phyloP scores from a whole-genome alignment of 768 basidiomycete genomes.

The Hypholoma sublateritium region DNA sequence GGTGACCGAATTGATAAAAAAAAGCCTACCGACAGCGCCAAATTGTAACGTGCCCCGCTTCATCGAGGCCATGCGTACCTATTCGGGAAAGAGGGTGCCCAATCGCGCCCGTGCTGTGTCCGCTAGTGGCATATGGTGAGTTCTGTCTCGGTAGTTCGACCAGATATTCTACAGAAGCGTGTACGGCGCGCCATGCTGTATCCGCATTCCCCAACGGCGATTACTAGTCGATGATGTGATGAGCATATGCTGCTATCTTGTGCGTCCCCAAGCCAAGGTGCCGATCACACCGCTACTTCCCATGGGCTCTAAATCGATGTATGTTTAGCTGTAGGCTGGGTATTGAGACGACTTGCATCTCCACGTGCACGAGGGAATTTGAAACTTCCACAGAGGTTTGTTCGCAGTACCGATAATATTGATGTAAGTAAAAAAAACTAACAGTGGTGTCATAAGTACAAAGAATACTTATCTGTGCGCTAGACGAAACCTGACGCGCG shows the following conservation, averaged over 20 bases:
- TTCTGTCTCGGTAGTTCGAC: too few species aligned
- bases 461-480: too few species aligned
- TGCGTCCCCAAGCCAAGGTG: neutral
- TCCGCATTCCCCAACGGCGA: neutral
- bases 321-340: neutral
- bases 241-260: neutral
- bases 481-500: too few species aligned
- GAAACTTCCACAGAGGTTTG: too few species aligned
- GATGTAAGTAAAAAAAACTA: too few species aligned
- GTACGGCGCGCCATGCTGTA: neutral
- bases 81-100: neutral
- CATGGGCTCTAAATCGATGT: neutral
- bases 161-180: neutral
- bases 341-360: too few species aligned
- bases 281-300: neutral
- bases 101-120: neutral
- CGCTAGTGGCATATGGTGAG: neutral
- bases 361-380: too few species aligned
- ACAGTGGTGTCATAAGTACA: too few species aligned
- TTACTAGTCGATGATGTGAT: neutral
- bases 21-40: too few species aligned
- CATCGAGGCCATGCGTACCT: neutral
- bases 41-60: too few species aligned
- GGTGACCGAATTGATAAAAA: neutral
- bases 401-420: too few species aligned